Evolutionary conservation across 2,329 filamentous ascomycete species (phyloP), one percentile per base, ranked within the genome.

Genomic region (Xylaria sp.): DNA sequence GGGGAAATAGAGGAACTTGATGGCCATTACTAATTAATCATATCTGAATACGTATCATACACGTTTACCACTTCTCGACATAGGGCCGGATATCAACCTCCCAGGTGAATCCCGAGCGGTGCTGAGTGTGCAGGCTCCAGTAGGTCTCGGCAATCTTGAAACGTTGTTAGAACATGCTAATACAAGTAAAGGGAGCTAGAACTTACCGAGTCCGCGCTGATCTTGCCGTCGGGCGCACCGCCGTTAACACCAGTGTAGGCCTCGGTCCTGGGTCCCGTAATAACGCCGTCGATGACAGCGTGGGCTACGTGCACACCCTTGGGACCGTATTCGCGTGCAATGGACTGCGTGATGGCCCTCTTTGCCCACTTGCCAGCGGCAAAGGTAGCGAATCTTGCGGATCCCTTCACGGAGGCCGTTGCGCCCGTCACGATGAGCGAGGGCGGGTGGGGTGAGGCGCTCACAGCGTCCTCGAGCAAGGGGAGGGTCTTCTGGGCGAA

Each of bases 391-490:
- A 91, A 89, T 6, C 82, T 80, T 0, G 91, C 88, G 13, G 87
- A 89, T 15, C 89, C 89, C 76, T 89, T 91, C 7, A 93, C 74
- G 3, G 88, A 90, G 0, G 91, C 92, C 0, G 92, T 94, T 0
- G 92, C 91, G 36, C 92, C 92, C 0, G 92, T 94, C 79, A 93
- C 92, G 74, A 94, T 89, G 28, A 94, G 81, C 1, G 89, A 89
- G 0, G 91, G 91, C 6, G 91, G 90, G 76, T 91, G 79, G 46
- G 85, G 79, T 26, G 81, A 80, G 9, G 76, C 78, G 40, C 79
- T 74, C 6, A 85, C 83, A 1, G 87, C 83, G 49, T 88, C 84
- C 4, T 93, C 83, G 4, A 94, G 84, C 0, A 91, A 82, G 1
- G 92, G 92, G 0, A 93, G 80, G 0, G 86, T 83, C 10, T 86